These are phyloP conservation scores for Phyllosticta citrichinensis DNA, from an alignment of 2,329 filamentous ascomycete species.

Conservation along the genomic window DNA sequence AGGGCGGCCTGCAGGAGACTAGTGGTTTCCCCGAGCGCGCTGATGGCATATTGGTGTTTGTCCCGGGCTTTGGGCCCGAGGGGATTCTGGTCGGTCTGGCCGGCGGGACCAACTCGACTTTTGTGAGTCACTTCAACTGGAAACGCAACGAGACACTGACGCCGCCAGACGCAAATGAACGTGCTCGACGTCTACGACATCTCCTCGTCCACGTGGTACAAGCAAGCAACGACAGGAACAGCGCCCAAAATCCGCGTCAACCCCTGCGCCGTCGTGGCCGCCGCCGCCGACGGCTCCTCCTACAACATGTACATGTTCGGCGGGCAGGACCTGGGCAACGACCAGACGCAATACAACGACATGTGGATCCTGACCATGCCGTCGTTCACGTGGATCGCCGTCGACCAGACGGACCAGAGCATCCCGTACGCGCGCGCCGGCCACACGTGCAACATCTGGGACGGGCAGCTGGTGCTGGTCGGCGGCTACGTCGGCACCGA, in stretches of 20 bases:
- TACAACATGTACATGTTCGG: conserved; percentile 74
- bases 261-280: conserved; percentile 64
- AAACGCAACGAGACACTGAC: neutral
- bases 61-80: conserved; percentile 65
- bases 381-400: conserved; percentile 69
- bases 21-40: conserved; percentile 63
- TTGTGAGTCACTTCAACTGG: conserved; percentile 35
- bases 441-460: conserved; percentile 68
- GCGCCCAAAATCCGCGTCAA: conserved; percentile 51
- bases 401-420: conserved; percentile 41
- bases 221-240: conserved; percentile 54
- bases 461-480: conserved; percentile 69
- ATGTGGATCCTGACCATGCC: conserved; percentile 75
- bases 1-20: conserved; percentile 56
- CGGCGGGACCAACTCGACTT: conserved; percentile 59
- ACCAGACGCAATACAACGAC: conserved; percentile 54
- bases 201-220: conserved; percentile 59
- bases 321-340: conserved; percentile 56
- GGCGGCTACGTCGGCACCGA: conserved; percentile 58
- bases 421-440: conserved; percentile 54
- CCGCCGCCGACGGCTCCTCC: conserved; percentile 61
- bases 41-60: conserved; percentile 61
- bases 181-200: conserved; percentile 75
- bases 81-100: conserved; percentile 71
- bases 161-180: conserved; percentile 52